These are phyloP conservation scores for Rhynchosporium graminicola DNA, from an alignment of 2,329 filamentous ascomycete genomes.

Conservation along the genomic window DNA sequence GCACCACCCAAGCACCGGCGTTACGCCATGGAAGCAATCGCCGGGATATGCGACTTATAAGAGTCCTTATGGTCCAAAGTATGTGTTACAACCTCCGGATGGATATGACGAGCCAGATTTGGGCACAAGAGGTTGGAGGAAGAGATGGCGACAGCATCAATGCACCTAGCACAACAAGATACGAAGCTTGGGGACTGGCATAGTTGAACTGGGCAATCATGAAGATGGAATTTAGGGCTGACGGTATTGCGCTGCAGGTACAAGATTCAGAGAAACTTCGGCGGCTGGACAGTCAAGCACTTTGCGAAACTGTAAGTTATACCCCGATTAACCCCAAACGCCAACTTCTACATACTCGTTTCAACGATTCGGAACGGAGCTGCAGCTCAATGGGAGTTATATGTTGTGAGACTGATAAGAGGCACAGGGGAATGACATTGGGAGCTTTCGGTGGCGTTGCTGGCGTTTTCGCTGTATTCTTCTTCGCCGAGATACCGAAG, in stretches of 20 bases:
- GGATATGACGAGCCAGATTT: background rate
- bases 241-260: constrained; percentile 49
- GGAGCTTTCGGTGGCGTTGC: constrained; percentile 59
- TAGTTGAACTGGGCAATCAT: too few relatives aligned
- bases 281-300: constrained; percentile 53
- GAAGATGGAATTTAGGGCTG: constrained; percentile 16
- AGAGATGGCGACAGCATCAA: background rate
- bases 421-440: constrained; percentile 51
- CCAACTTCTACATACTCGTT: background rate
- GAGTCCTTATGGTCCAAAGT: constrained; percentile 68
- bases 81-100: constrained; percentile 42
- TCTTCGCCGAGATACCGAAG: constrained; percentile 63
- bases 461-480: constrained; percentile 55
- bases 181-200: too few relatives aligned
- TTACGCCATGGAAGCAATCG: constrained; percentile 21
- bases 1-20: constrained; percentile 30
- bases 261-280: constrained; percentile 57
- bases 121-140: background rate
- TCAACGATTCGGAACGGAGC: background rate
- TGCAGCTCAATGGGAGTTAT: background rate
- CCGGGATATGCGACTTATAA: constrained; percentile 48
- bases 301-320: constrained; percentile 51
- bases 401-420: constrained; percentile 6
- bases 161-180: too few relatives aligned
- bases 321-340: background rate